Percentiles rank a stretch among this genome's conserved stretches.
phyloP scores from a whole-genome alignment of 2,329 filamentous ascomycete genomes.

The Coniella lustricola region DNA sequence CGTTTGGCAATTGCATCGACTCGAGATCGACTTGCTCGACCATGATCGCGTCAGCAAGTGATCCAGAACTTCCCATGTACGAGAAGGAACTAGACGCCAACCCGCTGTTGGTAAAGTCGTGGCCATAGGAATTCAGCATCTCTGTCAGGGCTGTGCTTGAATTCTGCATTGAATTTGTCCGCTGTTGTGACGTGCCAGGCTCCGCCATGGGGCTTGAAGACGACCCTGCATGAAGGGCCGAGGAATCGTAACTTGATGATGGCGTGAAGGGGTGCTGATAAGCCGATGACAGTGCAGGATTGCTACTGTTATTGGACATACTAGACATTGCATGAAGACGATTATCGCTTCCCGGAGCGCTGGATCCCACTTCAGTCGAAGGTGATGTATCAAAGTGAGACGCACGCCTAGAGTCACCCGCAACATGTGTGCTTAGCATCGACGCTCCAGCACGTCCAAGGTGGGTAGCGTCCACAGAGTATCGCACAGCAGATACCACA shows the following conservation, averaged over 20 bases:
- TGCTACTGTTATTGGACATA: constrained; percentile 16
- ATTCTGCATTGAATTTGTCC: constrained; percentile 11
- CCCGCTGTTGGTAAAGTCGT: constrained; percentile 23
- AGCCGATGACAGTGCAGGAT: constrained; percentile 17
- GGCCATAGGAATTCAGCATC: constrained; percentile 17
- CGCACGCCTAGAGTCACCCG: constrained; percentile 15
- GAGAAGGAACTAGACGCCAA: constrained; percentile 22
- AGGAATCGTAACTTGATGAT: constrained; percentile 38
- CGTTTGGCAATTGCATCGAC: constrained; percentile 51
- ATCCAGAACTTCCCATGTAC: constrained; percentile 25
- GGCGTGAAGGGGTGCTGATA: constrained; percentile 28
- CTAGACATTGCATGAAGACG: constrained; percentile 22
- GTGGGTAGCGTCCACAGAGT: constrained; percentile 30
- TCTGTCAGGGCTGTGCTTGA: neutral
- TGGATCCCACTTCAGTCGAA: constrained; percentile 21
- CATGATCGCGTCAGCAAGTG: constrained; percentile 48
- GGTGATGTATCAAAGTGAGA: constrained; percentile 25
- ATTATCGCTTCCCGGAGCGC: constrained; percentile 23
- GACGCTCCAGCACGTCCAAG: constrained; percentile 21
- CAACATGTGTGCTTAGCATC: constrained; percentile 6
- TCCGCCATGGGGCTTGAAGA: constrained; percentile 36
- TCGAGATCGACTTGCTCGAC: constrained; percentile 75
- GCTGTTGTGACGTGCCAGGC: constrained; percentile 16
- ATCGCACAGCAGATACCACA: constrained; percentile 39
- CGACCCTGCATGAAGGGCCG: constrained; percentile 32